A percentile compares a stretch with the other conserved stretches of the same genome.
phyloP scores from a whole-genome alignment of 176 grass and related monocot genomes.

The Oryza glaberrima region DNA sequence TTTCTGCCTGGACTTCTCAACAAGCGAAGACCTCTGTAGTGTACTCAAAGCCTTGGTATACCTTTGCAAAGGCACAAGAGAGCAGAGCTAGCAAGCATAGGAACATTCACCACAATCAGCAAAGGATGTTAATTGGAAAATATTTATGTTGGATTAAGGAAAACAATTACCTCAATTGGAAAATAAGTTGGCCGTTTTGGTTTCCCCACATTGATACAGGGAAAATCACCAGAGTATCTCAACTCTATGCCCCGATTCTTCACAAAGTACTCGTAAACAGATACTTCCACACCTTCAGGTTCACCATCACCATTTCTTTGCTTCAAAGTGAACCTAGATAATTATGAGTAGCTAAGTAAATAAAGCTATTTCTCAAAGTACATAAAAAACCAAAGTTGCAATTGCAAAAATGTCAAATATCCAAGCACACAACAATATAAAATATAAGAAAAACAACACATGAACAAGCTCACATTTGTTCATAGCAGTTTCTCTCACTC shows the following conservation, averaged over 20 bases:
- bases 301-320: conserved; percentile 58
- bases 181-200: conserved; percentile 80
- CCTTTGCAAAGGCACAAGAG: conserved; percentile 62
- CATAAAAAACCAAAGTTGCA: not conserved
- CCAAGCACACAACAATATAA: not conserved
- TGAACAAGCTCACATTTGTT: conserved; percentile 41
- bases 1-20: conserved; percentile 95
- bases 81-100: conserved; percentile 61
- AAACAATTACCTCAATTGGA: conserved; percentile 60
- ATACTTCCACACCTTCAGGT: conserved; percentile 50
- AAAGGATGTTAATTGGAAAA: not conserved
- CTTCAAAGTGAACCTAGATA: conserved; percentile 67
- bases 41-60: conserved; percentile 80
- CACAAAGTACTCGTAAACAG: conserved; percentile 75
- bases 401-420: not conserved
- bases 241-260: conserved; percentile 64
- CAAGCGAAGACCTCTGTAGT: conserved; percentile 70
- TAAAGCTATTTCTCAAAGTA: too few species aligned
- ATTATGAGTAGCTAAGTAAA: conserved; percentile 5
- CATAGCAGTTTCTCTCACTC: conserved; percentile 61
- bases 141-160: not conserved
- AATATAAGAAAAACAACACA: not conserved
- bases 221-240: conserved; percentile 66
- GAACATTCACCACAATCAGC: conserved; percentile 33
- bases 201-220: conserved; percentile 97